These are phyloP conservation scores for Populus tomentosa DNA, from an alignment of 441 rosid species.

Conservation along the genomic window DNA sequence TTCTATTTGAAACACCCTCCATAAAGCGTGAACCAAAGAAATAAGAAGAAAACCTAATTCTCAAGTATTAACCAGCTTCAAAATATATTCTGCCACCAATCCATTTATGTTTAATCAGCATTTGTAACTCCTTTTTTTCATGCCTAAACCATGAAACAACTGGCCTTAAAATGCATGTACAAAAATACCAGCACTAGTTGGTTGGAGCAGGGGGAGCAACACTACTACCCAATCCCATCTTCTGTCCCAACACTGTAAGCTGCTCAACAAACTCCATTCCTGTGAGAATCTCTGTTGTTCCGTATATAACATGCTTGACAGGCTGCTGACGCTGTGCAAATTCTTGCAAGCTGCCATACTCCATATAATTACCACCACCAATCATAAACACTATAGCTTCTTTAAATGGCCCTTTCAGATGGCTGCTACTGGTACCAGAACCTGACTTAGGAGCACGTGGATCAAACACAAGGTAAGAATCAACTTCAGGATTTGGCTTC, in stretches of 20 bases:
- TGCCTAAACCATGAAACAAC: background rate
- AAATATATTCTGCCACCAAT: background rate
- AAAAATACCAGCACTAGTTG: constrained; percentile 19
- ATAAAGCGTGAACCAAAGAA: background rate
- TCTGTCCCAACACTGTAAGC: constrained; percentile 79
- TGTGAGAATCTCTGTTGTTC: constrained; percentile 87
- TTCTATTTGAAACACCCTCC: background rate
- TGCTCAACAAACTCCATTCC: constrained; percentile 89
- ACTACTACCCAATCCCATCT: constrained; percentile 78
- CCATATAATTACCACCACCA: constrained; percentile 94
- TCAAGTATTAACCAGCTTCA: background rate
- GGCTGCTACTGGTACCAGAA: constrained; percentile 46
- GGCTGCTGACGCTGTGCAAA: constrained; percentile 72
- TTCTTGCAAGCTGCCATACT: constrained; percentile 93
- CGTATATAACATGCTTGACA: constrained; percentile 73
- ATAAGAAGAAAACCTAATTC: background rate
- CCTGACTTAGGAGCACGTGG: constrained; percentile 93
- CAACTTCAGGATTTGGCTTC: constrained; percentile 80
- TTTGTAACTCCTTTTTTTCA: background rate
- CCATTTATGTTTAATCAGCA: background rate
- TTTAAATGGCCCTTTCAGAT: constrained; percentile 77
- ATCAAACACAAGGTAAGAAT: constrained; percentile 73
- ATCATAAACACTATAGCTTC: constrained; percentile 95
- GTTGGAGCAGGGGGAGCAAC: constrained; percentile 36
- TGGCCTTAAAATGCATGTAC: constrained; percentile 9